These are phyloP conservation scores for Aaosphaeria arxii DNA, from an alignment of 2,329 filamentous ascomycete species.

Conservation along the genomic window DNA sequence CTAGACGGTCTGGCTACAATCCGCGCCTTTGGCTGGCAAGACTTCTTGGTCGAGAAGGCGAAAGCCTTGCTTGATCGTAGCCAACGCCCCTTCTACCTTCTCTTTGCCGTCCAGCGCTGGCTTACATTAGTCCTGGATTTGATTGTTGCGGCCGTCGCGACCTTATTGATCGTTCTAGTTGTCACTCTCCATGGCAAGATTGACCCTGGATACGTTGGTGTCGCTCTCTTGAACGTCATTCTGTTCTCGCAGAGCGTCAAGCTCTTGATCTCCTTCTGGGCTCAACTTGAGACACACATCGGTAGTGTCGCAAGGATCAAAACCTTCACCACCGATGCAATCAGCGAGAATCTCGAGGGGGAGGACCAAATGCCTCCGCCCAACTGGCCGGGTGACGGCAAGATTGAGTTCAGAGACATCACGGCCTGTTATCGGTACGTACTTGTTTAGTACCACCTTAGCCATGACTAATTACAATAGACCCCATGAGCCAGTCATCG, in stretches of 20 bases:
- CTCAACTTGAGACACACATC: constrained; percentile 56
- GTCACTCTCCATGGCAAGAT: constrained; percentile 37
- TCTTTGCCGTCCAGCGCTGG: constrained; percentile 48
- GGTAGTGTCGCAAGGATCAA: constrained; percentile 56
- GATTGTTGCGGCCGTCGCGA: constrained; percentile 39
- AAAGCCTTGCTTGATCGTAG: constrained; percentile 37
- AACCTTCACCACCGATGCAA: constrained; percentile 47
- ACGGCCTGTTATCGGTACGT: constrained; percentile 44
- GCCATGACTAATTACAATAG: constrained; percentile 7
- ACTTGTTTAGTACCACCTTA: not conserved
- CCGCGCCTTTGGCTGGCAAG: constrained; percentile 51
- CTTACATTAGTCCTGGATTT: constrained; percentile 41
- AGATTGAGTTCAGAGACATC: constrained; percentile 44
- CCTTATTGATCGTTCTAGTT: constrained; percentile 35
- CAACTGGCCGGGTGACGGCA: constrained; percentile 44
- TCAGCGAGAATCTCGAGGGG: constrained; percentile 52
- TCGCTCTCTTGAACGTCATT: constrained; percentile 54
- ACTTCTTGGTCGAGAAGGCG: constrained; percentile 36
- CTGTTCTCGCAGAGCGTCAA: constrained; percentile 53
- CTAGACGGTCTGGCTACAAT: constrained; percentile 49
- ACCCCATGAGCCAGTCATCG: constrained; percentile 38
- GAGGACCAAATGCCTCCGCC: constrained; percentile 41
- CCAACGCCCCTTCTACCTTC: constrained; percentile 46
- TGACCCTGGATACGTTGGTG: constrained; percentile 50
- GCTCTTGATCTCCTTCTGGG: constrained; percentile 53